Evolutionary conservation across 2,329 filamentous ascomycete species (phyloP), one percentile per base, ranked within the genome.

Genomic region (Ceratocystis cubensis): DNA sequence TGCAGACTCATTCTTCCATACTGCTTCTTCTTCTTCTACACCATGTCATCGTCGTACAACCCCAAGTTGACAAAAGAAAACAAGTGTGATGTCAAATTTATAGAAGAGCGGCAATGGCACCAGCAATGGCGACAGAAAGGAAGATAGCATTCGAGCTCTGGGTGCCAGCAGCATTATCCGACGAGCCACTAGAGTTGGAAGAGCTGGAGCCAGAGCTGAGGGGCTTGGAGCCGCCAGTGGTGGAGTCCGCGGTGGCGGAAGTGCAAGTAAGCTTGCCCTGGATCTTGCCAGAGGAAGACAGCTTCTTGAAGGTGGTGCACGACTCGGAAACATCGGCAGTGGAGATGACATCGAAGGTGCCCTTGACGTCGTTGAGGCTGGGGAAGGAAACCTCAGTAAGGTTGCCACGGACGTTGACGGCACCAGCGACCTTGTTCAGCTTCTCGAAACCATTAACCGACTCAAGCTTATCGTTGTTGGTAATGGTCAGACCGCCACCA

Each of bases 391-490:
- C 85, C 91, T 83, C 80, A 70, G 85, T 82, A 77, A 96, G 95
- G 79, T 85, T 88, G 73, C 94, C 94, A 72, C 86, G 86, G 75
- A 96, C 84, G 75, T 91, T 87, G 73, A 97, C 81, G 72, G 90
- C 91, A 78, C 92, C 93, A 70, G 81, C 83, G 68, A 96, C 84
- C 66, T 79, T 83, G 73, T 83, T 74, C 33, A 99, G 83, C 70
- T 80, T 74, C 69, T 82, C 81, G 78, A 97, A 88, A 44, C 84
- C 84, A 70, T 82, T 76, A 66, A 96, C 80, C 69, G 78, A 75
- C 66, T 77, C 71, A 44, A 96, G 82, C 66, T 80, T 79, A 69
- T 90, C 89, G 86, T 97, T 96, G 84, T 96, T 96, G 77, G 89
- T 87, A 73, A 99, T 84, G 71, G 88, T 85, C 75, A 96, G 84